Conservation (phyloP, 306 rosid species). For the Ammopiptanthus mongolicus region DNA sequence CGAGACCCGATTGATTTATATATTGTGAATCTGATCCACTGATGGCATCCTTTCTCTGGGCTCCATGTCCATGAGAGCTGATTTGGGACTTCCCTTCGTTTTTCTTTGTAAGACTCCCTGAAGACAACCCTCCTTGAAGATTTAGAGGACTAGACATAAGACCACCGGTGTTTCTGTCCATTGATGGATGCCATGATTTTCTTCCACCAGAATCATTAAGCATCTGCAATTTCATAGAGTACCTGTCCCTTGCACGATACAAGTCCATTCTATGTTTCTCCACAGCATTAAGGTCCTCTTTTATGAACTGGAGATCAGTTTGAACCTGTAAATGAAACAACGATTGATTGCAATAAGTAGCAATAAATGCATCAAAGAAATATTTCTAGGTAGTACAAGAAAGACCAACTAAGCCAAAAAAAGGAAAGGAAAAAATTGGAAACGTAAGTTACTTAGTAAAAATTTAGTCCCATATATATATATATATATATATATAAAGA, state of each 20-base stretch:
- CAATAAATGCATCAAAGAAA: background rate
- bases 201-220: slow-evolving; percentile 68
- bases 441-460: background rate
- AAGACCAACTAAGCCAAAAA: slow-evolving; percentile 1
- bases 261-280: slow-evolving; percentile 89
- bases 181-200: slow-evolving; percentile 61
- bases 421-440: background rate
- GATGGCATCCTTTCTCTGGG: slow-evolving; percentile 61
- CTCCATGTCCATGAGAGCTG: slow-evolving; percentile 50
- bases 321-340: slow-evolving; percentile 58
- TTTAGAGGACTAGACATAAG: slow-evolving; percentile 49
- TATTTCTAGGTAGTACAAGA: background rate
- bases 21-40: slow-evolving; percentile 67
- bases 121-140: slow-evolving; percentile 52
- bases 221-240: slow-evolving; percentile 63
- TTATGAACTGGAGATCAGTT: slow-evolving; percentile 84
- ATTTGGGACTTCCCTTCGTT: slow-evolving; percentile 53
- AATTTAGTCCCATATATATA: slow-evolving; percentile 9
- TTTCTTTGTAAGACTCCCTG: slow-evolving; percentile 62
- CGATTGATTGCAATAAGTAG: slow-evolving; percentile 6
- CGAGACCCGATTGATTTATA: slow-evolving; percentile 61
- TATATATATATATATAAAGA: no score
- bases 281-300: slow-evolving; percentile 78
- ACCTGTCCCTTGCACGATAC: slow-evolving; percentile 67
- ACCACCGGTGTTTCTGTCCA: slow-evolving; percentile 53